Evolutionary conservation across 2,329 filamentous ascomycete genomes (phyloP), one percentile per base, ranked within the genome.

Genomic region (Cryphonectria carpinicola): DNA sequence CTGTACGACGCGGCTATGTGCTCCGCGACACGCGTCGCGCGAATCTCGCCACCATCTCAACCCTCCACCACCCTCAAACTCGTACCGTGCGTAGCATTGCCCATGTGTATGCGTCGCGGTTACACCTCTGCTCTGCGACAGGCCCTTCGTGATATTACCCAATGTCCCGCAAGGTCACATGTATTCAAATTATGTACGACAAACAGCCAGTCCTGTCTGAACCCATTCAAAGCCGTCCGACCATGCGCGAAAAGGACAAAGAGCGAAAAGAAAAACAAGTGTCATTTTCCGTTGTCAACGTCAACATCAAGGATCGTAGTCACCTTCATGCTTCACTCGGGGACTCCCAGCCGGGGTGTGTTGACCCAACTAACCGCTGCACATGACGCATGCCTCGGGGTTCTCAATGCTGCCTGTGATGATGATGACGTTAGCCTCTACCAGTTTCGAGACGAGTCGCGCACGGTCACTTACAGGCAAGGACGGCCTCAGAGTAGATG

Each of bases 301-400:
- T 70, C 64, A 65, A 70, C 70, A 52, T 70, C 62, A 68, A 49
- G 19, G 49, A 46, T 68, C 65, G 54, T 70, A 37, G 62, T 67
- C 60, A 37, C 66, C 64, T 67, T 28, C 67, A 37, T 32, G 28
- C 63, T 58, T 49, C 49, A 19, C 43, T 49, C 43, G 7, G 7
- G 7, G 46, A 52, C 54, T 43, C 60, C 60, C 43, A n/a, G 10
- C 41, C 46, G 22, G 17, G 69, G 54, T 67, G 67, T 46, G 8
- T 46, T 63, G 28, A 61, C 77, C 81, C 88, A 98, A 85, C 81
- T 88, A 98, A 85, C 95, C 95, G 83, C 93, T 97, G 90, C 96
- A 99, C 96, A 99, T 98, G 74, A 97, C 81, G 81, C 96, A 99
- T 64, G 92, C 87, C 81, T 99, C 96, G 76, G 92, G 94, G 85